A percentile compares a stretch with the other conserved stretches of the same genome.
phyloP scores from a whole-genome alignment of 148 eudicot genomes.

The Pharnaceum exiguum region DNA sequence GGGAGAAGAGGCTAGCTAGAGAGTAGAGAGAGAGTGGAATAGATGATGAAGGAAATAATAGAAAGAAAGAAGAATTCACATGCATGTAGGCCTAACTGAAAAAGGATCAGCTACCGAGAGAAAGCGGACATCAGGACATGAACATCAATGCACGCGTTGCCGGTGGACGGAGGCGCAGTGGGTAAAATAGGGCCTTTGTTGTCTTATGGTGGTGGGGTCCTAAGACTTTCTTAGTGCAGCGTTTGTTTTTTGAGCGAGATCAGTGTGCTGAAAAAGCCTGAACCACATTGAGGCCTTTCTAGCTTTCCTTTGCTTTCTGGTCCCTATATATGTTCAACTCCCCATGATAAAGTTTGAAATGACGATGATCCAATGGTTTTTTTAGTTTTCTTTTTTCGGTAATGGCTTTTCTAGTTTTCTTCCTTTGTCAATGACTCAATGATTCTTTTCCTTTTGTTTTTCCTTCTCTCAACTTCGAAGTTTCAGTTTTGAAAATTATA shows the following conservation, averaged over 20 bases:
- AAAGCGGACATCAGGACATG: slow-evolving; percentile 20
- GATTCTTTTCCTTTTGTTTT: too few relatives aligned
- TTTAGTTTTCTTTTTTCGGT: too few relatives aligned
- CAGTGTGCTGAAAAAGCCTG: slow-evolving; percentile 17
- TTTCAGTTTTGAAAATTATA: too few relatives aligned
- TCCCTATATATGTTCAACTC: slow-evolving; percentile 15
- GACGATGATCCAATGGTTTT: not conserved
- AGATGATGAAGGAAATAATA: too few relatives aligned
- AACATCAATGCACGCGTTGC: slow-evolving; percentile 71
- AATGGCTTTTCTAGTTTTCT: too few relatives aligned
- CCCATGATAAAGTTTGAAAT: not conserved
- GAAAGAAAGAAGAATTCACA: not conserved
- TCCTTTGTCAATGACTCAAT: too few relatives aligned
- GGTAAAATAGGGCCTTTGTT: not conserved
- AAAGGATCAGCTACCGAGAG: slow-evolving; percentile 5
- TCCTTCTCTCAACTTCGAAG: too few relatives aligned
- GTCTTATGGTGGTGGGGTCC: not conserved
- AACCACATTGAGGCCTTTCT: not conserved
- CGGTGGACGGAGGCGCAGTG: slow-evolving; percentile 44
- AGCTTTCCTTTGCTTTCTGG: slow-evolving; percentile 29
- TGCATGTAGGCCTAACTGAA: slow-evolving; percentile 8
- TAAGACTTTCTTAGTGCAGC: too few relatives aligned
- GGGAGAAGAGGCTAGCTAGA: too few relatives aligned
- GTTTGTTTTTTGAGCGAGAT: not conserved
- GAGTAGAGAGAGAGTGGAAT: too few relatives aligned